Evolutionary conservation across 2,329 filamentous ascomycete species (phyloP), one percentile per base, ranked within the genome.

Genomic region (Alternaria incomplexa): DNA sequence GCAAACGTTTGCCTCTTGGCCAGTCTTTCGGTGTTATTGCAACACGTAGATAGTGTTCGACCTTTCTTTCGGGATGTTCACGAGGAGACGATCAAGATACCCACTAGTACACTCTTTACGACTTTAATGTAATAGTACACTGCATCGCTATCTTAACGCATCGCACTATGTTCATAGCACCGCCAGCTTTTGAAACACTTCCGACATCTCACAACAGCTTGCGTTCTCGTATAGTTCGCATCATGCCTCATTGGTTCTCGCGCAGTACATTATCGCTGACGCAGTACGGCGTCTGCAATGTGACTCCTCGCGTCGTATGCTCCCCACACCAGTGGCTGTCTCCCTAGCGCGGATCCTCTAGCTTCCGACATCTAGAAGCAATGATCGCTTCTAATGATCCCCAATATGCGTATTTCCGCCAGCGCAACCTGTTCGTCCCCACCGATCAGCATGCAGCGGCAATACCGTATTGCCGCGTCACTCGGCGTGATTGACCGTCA

Each of bases 91-190:
- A 53, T 52, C 53, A n/a, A 58, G 57, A 68, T 68, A 66, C 63
- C 63, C 67, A 70, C 67, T 70, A 65, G 56, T 68, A 68, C 65
- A 51, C 64, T 70, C 65, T 43, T 59, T 70, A 67, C 11, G 15
- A 64, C 32, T 64, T 45, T 59, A 63, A 56, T 59, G 54, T 56
- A 68, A 59, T 58, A 48, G 23, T 23, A 36, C 36, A 48, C 11
- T 22, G 30, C 17, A 20, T 48, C 43, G 20, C 10, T 28, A 44
- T 22, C 15, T 28, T 15, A 2, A 23, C 23, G 32, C 51, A 28
- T 17, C 8, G 8, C 32, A 43, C 51, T 12, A 25, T 58, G 25
- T 57, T 26, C 56, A 61, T 52, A 17, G 15, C 13, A 25, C 36
- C 3, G 20, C 26, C 28, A 51, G 12, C 28, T 36, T 5, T 12